Conservation (phyloP, 2,329 filamentous ascomycete genomes). For the Pseudofabraea citricarpa region DNA sequence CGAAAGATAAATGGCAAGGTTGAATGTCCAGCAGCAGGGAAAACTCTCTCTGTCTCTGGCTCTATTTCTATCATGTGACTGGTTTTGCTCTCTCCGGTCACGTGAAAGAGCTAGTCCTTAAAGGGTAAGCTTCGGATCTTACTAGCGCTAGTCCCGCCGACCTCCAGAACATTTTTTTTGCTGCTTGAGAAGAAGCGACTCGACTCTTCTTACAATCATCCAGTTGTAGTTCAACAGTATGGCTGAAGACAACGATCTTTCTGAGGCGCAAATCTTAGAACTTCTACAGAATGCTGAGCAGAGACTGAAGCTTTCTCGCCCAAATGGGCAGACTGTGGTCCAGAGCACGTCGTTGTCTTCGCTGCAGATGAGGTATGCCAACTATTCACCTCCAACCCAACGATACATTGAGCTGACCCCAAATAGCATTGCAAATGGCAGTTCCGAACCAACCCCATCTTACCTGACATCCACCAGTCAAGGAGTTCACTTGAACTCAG, state of each 20-base stretch:
- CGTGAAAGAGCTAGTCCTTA: neutral
- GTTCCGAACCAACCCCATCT: slow-evolving; percentile 29
- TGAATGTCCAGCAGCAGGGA: too few species aligned
- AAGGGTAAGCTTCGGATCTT: too few species aligned
- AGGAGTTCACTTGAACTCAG: slow-evolving; percentile 47
- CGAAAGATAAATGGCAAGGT: too few species aligned
- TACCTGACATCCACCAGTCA: slow-evolving; percentile 49
- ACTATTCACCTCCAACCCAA: neutral
- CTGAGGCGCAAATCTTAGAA: slow-evolving; percentile 58
- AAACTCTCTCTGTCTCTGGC: too few species aligned
- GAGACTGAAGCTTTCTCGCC: slow-evolving; percentile 36
- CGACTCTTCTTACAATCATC: neutral
- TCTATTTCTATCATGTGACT: too few species aligned
- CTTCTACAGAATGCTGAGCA: slow-evolving; percentile 59
- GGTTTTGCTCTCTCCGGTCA: too few species aligned
- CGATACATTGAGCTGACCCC: too few species aligned
- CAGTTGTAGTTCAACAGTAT: slow-evolving; percentile 14
- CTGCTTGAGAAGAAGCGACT: neutral
- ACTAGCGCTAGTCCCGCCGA: too few species aligned
- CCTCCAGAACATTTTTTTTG: neutral
- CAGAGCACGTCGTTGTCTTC: slow-evolving; percentile 20
- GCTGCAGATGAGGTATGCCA: slow-evolving; percentile 13
- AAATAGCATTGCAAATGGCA: too few species aligned
- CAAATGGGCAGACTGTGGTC: slow-evolving; percentile 10
- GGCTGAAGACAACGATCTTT: slow-evolving; percentile 39